Base-by-base conservation (phyloP, 208 protist species). In the Leishmania tarentolae region DNA sequence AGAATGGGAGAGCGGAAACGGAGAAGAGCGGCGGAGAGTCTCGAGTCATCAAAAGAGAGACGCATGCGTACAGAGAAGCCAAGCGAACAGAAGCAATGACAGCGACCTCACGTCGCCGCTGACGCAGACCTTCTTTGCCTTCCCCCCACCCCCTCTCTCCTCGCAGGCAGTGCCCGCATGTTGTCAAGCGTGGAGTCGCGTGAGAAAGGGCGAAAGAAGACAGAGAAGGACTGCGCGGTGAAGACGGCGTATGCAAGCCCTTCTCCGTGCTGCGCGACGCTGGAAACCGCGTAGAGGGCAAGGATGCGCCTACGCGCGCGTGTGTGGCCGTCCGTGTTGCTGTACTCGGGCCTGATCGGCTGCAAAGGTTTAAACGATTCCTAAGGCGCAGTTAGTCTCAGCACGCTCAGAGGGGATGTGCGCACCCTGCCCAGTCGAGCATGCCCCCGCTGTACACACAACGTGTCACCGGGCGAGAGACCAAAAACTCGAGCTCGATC, bases 401-500 rank as follows among this genome's bases (percentile, higher is more conserved):
- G n/a, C 37, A n/a, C 37, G 3, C 37, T 70, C 65, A 73, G 17
- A n/a, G 8, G 2, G 52, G 24, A 73, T 44, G 50, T 28, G 11
- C 40, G 50, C 68, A 37, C 68, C 47, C 68, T 53, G 15, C 50
- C 15, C 15, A 53, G 0, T 31, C 57, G 13, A 63, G 5, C 28
- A 3, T 63, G 28, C 57, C n/a, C 57, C 11, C n/a, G 28, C 57
- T n/a, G n/a, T n/a, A 28, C 28, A 31, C n/a, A 28, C 57, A 63
- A 63, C 57, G 28, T 63, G n/a, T 63, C 57, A 35, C 57, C 57
- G 17, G 8, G 57, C 21, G 31, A 63, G 28, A 63, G 28, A 63
- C 28, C 57, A 28, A 63, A 63, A 52, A 65, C 88, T 76, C 28
- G 77, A 53, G 52, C 87, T 79, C 9, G 52, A 21, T 13, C 35